These are phyloP conservation scores for Chytriomyces sp. DNA, from an alignment of 192 early-diverging fungal genomes.

Conservation along the genomic window DNA sequence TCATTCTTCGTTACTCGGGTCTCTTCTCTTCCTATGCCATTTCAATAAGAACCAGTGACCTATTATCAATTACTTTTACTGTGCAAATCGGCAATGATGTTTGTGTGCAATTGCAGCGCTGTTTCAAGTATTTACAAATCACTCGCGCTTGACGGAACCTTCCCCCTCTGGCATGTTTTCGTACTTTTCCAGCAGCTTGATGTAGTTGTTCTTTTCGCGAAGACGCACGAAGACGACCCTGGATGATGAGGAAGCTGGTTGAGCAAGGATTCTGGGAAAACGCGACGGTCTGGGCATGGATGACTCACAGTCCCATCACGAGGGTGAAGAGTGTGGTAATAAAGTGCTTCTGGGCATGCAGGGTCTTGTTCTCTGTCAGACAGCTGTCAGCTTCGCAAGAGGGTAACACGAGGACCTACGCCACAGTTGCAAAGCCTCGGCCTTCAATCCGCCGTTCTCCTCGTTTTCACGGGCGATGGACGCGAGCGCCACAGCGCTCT, in stretches of 20 bases:
- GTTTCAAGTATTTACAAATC: no score
- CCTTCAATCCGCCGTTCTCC: neutral
- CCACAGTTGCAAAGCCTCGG: neutral
- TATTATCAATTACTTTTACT: no score
- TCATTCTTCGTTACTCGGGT: neutral
- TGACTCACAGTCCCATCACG: slow-evolving; percentile 20
- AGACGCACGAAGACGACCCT: neutral
- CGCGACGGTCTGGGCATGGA: neutral
- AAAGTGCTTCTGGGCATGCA: slow-evolving; percentile 18
- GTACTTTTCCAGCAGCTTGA: neutral
- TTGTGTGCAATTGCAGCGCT: no score
- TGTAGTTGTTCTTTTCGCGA: slow-evolving; percentile 15
- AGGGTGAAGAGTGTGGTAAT: slow-evolving; percentile 10
- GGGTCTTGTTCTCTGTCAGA: neutral
- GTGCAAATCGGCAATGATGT: no score
- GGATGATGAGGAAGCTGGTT: neutral
- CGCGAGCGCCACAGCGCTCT: neutral
- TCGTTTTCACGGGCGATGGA: neutral
- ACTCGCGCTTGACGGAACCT: no score
- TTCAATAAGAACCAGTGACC: no score
- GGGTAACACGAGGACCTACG: neutral
- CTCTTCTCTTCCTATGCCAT: neutral
- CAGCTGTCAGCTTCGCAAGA: neutral
- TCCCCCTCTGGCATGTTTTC: no score
- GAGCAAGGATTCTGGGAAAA: no score